These are phyloP conservation scores for Candida gorgasii DNA, from an alignment of 805 yeast genomes.

Conservation along the genomic window DNA sequence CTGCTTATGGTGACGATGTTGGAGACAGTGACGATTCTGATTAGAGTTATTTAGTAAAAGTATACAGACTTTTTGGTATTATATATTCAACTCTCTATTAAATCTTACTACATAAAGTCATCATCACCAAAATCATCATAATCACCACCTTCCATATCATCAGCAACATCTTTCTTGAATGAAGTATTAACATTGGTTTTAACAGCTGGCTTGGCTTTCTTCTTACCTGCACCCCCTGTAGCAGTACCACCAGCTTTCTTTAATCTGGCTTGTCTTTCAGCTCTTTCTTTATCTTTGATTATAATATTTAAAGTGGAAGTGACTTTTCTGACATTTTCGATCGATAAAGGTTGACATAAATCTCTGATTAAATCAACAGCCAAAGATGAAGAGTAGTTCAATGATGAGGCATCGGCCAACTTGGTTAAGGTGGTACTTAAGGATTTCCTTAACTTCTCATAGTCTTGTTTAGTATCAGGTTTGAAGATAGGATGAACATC, in stretches of 20 bases:
- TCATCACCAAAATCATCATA: constrained; percentile 72
- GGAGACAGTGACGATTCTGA: neutral
- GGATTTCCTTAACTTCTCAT: constrained; percentile 49
- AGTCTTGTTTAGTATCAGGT: constrained; percentile 75
- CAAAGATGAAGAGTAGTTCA: constrained; percentile 71
- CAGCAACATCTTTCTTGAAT: constrained; percentile 65
- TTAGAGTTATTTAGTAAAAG: neutral
- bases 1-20: neutral
- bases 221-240: constrained; percentile 92
- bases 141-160: constrained; percentile 49
- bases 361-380: constrained; percentile 88
- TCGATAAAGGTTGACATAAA: constrained; percentile 72
- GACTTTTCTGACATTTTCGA: constrained; percentile 84
- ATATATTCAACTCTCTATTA: neutral
- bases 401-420: constrained; percentile 54
- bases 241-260: constrained; percentile 83
- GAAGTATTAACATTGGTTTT: constrained; percentile 53
- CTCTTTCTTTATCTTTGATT: constrained; percentile 81
- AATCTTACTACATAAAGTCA: constrained; percentile 75
- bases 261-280: constrained; percentile 85
- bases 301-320: constrained; percentile 79
- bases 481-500: constrained; percentile 80
- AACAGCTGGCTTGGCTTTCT: constrained; percentile 82
- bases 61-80: neutral
- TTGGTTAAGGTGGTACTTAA: constrained; percentile 24